Base-by-base conservation (phyloP, 139 green algal genomes). In the Chlamydomonas sp. region DNA sequence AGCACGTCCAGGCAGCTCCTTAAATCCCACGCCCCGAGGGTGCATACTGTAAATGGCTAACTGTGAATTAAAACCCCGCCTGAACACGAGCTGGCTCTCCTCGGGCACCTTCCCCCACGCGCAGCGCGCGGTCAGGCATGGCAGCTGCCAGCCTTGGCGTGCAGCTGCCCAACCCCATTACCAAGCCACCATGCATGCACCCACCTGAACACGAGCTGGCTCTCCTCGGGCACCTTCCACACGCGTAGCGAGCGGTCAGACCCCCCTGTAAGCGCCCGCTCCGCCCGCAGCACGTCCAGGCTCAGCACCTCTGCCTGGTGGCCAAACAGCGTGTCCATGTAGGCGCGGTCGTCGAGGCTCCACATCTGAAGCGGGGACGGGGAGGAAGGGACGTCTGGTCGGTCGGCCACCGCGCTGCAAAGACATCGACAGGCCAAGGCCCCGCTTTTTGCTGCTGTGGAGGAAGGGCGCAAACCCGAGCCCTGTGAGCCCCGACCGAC, bases 151-250 rank as follows among this genome's bases (percentile, higher is more conserved):
- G n/a, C n/a, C n/a, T n/a, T n/a, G n/a, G n/a, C n/a, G n/a, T n/a
- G n/a, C n/a, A n/a, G n/a, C n/a, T n/a, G n/a, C n/a, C n/a, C n/a
- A n/a, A n/a, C n/a, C n/a, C n/a, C n/a, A n/a, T n/a, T n/a, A n/a
- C n/a, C n/a, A n/a, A n/a, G n/a, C n/a, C n/a, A n/a, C 77, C 38
- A 36, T 38, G n/a, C n/a, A n/a, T n/a, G n/a, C n/a, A 36, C 67
- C 63, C 34, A 80, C 79, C 89, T 79, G 80, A 96, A 98, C 1
- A 98, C 80, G n/a, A 98, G 85, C 81, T 98, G 94, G 37, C 78
- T 90, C 79, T 97, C 93, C 57, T 98, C 94, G 0, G 89, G 80
- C n/a, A 98, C 83, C 80, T 98, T 99, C 92, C 92, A 99, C 35
- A 97, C 68, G 16, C 94, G 77, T 58, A 84, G 94, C 0, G 90